phyloP scores from a whole-genome alignment of 345 rosid species.

The Odontarrhena argentea region DNA sequence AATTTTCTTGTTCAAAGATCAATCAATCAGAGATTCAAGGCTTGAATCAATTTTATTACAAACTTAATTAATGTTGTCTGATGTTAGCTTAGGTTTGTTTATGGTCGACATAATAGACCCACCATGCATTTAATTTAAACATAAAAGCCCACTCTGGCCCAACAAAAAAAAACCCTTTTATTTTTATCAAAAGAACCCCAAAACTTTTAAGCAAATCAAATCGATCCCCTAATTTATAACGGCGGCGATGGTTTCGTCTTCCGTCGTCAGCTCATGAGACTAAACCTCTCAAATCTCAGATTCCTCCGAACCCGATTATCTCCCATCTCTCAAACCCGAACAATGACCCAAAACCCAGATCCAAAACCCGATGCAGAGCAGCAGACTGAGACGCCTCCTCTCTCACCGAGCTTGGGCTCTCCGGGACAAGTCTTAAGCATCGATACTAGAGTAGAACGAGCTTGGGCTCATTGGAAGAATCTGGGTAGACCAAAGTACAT shows the following conservation, averaged over 20 bases:
- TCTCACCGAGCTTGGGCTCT: slow-evolving; percentile 12
- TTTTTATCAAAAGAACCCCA: neutral
- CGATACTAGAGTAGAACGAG: slow-evolving; percentile 57
- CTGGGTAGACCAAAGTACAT: slow-evolving; percentile 76
- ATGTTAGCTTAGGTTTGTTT: no score
- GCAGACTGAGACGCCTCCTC: neutral
- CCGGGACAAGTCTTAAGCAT: slow-evolving; percentile 46
- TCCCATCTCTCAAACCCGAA: slow-evolving; percentile 44
- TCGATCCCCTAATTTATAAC: slow-evolving; percentile 40
- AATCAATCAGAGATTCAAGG: no score
- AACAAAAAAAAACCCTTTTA: neutral
- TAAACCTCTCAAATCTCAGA: slow-evolving; percentile 33
- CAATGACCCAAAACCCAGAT: slow-evolving; percentile 38
- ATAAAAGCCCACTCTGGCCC: slow-evolving; percentile 29
- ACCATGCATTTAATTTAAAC: neutral
- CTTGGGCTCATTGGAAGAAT: slow-evolving; percentile 85
- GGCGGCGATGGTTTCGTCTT: slow-evolving; percentile 61
- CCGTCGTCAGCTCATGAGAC: slow-evolving; percentile 58
- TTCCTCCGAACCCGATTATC: slow-evolving; percentile 23
- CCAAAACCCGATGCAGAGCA: slow-evolving; percentile 18
- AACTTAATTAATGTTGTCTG: no score
- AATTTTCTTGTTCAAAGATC: no score
- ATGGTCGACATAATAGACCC: no score
- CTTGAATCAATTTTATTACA: no score
- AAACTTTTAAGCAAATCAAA: neutral